These are phyloP conservation scores for Ophiocordyceps camponoti-rufipedis DNA, from an alignment of 2,329 filamentous ascomycete species.

Conservation along the genomic window DNA sequence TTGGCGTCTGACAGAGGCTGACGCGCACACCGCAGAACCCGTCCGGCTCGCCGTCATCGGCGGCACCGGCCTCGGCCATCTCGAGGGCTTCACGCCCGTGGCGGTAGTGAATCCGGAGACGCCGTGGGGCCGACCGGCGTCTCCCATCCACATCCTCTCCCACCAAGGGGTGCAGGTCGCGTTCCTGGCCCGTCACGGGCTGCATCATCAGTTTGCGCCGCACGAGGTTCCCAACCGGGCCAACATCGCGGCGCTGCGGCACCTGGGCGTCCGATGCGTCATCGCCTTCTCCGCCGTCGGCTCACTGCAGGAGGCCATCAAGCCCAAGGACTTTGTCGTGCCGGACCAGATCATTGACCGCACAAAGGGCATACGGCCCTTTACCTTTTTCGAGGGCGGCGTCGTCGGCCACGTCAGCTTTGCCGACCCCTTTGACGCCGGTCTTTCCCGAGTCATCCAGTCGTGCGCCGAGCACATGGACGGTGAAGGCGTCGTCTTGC, in stretches of 20 bases:
- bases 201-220: slow-evolving; percentile 74
- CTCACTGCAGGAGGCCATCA: slow-evolving; percentile 78
- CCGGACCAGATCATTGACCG: slow-evolving; percentile 95
- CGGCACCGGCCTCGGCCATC: slow-evolving; percentile 77
- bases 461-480: slow-evolving; percentile 57
- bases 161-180: slow-evolving; percentile 71
- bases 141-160: slow-evolving; percentile 69
- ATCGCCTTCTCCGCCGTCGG: slow-evolving; percentile 94
- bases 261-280: slow-evolving; percentile 73
- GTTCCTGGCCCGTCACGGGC: slow-evolving; percentile 84
- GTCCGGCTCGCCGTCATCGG: slow-evolving; percentile 81
- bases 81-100: slow-evolving; percentile 73
- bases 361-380: slow-evolving; percentile 84
- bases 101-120: slow-evolving; percentile 61
- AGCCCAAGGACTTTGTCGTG: slow-evolving; percentile 89
- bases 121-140: slow-evolving; percentile 70
- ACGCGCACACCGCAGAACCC: slow-evolving; percentile 25
- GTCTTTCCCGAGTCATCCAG: slow-evolving; percentile 58
- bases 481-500: slow-evolving; percentile 69
- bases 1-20: slow-evolving; percentile 1
- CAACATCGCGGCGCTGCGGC: slow-evolving; percentile 94
- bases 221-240: slow-evolving; percentile 90
- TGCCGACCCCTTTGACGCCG: slow-evolving; percentile 80
- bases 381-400: slow-evolving; percentile 88
- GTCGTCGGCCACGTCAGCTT: slow-evolving; percentile 91